These are phyloP conservation scores for Teratosphaeria gauchensis DNA, from an alignment of 2,329 filamentous ascomycete genomes.

Conservation along the genomic window DNA sequence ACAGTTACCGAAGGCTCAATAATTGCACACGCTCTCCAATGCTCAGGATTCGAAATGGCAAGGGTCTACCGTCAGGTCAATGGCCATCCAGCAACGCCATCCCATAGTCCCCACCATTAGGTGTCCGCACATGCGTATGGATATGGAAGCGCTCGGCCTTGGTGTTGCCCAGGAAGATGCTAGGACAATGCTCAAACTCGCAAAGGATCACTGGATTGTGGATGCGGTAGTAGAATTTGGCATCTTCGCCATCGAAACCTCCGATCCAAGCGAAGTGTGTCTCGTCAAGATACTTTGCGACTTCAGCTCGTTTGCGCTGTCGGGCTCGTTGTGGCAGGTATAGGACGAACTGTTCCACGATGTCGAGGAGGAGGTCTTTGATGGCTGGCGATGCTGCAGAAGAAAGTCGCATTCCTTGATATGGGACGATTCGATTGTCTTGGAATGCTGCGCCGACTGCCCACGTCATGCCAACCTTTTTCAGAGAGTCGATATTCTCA, in stretches of 20 bases:
- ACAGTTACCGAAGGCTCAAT: background rate
- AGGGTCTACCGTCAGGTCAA: too few species aligned
- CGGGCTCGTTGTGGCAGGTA: slow-evolving; percentile 55
- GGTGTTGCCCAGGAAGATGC: slow-evolving; percentile 64
- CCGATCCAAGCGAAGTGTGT: slow-evolving; percentile 78
- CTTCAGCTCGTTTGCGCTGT: slow-evolving; percentile 44
- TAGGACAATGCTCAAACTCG: slow-evolving; percentile 64
- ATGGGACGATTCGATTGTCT: slow-evolving; percentile 67
- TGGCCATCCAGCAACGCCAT: slow-evolving; percentile 28
- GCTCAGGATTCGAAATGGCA: too few species aligned
- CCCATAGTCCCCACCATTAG: slow-evolving; percentile 70
- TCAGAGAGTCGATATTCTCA: slow-evolving; percentile 42
- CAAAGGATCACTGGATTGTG: slow-evolving; percentile 65
- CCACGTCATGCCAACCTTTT: slow-evolving; percentile 33
- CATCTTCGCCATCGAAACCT: slow-evolving; percentile 53
- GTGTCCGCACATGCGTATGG: slow-evolving; percentile 62
- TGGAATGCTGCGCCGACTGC: slow-evolving; percentile 63
- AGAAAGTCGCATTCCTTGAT: slow-evolving; percentile 51
- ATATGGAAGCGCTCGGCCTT: slow-evolving; percentile 71
- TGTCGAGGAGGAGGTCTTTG: slow-evolving; percentile 45
- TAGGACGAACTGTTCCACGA: slow-evolving; percentile 56
- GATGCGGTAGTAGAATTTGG: slow-evolving; percentile 65
- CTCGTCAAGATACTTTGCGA: slow-evolving; percentile 51
- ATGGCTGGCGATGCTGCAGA: slow-evolving; percentile 40
- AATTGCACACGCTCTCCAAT: background rate